A percentile compares a stretch with the other conserved stretches of the same genome.
phyloP scores from a whole-genome alignment of 768 basidiomycete species.

The Rhizopogon vulgaris region DNA sequence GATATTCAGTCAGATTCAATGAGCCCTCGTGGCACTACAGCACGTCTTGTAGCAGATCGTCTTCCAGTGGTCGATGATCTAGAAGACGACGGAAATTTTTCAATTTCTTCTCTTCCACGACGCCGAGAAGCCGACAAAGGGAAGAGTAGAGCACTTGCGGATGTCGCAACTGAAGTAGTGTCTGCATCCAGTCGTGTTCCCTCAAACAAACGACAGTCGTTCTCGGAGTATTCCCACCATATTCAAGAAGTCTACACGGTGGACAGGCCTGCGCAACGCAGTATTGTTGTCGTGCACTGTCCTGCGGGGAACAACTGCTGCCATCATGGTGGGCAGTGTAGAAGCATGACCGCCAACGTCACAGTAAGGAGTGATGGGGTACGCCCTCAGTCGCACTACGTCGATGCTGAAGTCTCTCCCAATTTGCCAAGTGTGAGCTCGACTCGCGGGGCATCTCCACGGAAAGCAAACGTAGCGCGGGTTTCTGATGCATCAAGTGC shows the following conservation, averaged over 20 bases:
- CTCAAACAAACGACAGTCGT: not conserved
- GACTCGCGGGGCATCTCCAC: not conserved
- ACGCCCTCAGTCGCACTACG: slow-evolving; percentile 11
- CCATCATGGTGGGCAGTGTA: not conserved
- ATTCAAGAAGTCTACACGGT: not conserved
- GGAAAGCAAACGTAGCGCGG: not conserved
- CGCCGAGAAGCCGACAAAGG: not conserved
- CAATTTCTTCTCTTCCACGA: not conserved
- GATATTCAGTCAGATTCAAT: not conserved
- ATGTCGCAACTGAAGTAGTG: not conserved
- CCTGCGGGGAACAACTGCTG: not conserved
- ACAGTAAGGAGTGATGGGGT: not conserved
- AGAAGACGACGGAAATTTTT: not conserved
- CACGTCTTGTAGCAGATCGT: not conserved
- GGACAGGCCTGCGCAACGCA: not conserved
- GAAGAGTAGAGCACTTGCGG: not conserved
- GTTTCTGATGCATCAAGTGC: not conserved
- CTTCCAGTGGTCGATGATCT: not conserved
- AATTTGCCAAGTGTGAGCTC: slow-evolving; percentile 8
- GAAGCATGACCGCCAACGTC: not conserved
- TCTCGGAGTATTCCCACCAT: not conserved
- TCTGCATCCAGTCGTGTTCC: not conserved
- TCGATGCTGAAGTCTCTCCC: slow-evolving; percentile 23
- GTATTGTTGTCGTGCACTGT: not conserved
- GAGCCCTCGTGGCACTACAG: not conserved